Percentiles rank a stretch among this genome's conserved stretches.
Evolutionary conservation across 2,329 filamentous ascomycete genomes (phyloP).

Genomic region (Coleophoma eucalyptorum): DNA sequence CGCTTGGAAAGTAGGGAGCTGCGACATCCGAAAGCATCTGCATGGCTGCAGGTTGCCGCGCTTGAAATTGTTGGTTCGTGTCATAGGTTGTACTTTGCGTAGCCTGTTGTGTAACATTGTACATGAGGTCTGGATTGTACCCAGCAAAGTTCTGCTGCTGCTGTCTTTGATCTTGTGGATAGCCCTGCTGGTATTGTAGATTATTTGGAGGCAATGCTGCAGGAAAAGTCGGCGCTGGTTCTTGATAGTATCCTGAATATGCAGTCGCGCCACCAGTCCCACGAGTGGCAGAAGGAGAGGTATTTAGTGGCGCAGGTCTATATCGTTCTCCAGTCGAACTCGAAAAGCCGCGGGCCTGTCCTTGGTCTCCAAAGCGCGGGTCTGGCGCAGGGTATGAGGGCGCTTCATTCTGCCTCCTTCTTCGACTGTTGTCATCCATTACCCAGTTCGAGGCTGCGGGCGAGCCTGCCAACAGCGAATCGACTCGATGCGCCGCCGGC

Average conservation of each 20-base stretch:
- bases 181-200: constrained; percentile 23
- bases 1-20: constrained; percentile 72
- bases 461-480: constrained; percentile 53
- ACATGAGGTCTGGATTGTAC: constrained; percentile 71
- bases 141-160: constrained; percentile 48
- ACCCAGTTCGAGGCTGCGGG: constrained; percentile 49
- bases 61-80: constrained; percentile 65
- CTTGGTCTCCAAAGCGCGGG: constrained; percentile 39
- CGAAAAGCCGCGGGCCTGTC: constrained; percentile 21
- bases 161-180: constrained; percentile 49
- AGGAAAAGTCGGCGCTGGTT: constrained; percentile 46
- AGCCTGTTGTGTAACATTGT: constrained; percentile 66
- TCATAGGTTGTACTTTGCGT: constrained; percentile 69
- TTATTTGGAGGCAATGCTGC: constrained; percentile 31
- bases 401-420: constrained; percentile 72
- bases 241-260: constrained; percentile 58
- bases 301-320: constrained; percentile 44
- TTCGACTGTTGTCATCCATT: constrained; percentile 76
- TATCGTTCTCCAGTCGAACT: constrained; percentile 33
- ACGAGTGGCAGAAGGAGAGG: constrained; percentile 33
- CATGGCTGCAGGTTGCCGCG: constrained; percentile 72
- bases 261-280: constrained; percentile 50
- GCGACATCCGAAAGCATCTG: constrained; percentile 72
- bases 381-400: constrained; percentile 58
- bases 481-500: constrained; percentile 62